phyloP scores from a whole-genome alignment of 495 filamentous ascomycete genomes.

The Darksidea phi region DNA sequence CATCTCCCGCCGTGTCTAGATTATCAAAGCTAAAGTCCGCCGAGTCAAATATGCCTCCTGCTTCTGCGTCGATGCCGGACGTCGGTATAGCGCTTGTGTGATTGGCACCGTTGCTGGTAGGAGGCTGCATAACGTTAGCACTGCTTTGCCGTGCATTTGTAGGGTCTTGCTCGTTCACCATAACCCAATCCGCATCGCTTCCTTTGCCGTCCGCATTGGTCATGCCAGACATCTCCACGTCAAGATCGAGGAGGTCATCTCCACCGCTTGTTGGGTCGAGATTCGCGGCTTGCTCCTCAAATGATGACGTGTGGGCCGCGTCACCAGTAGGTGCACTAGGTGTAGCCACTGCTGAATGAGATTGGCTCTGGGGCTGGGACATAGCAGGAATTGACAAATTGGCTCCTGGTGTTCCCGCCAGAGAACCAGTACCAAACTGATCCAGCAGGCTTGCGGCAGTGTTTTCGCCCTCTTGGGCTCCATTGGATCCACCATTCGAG shows the following conservation, averaged over 20 bases:
- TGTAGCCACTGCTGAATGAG: conserved; percentile 29
- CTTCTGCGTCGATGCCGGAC: conserved; percentile 30
- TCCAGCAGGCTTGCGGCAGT: conserved; percentile 36
- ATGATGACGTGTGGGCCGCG: neutral
- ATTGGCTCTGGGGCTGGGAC: conserved; percentile 29
- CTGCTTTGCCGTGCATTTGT: neutral
- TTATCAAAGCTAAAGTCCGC: conserved; percentile 56
- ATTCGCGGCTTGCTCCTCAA: conserved; percentile 12
- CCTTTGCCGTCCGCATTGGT: conserved; percentile 29
- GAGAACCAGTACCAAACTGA: conserved; percentile 32
- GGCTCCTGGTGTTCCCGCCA: conserved; percentile 32
- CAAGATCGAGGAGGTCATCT: conserved; percentile 35
- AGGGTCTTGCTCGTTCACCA: conserved; percentile 47
- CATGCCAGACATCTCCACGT: conserved; percentile 39
- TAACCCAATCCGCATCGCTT: conserved; percentile 58
- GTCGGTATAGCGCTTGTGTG: conserved; percentile 7
- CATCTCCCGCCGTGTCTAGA: conserved; percentile 62
- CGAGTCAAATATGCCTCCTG: conserved; percentile 37
- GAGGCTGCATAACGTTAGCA: conserved; percentile 25
- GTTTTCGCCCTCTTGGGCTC: conserved; percentile 31
- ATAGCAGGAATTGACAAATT: conserved; percentile 28
- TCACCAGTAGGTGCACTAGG: conserved; percentile 13
- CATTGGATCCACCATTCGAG: conserved; percentile 12
- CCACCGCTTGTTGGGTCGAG: conserved; percentile 7
- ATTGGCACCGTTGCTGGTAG: conserved; percentile 4